Conservation (phyloP, 371 early-diverging fungal genomes). For the Batkoa obscura region DNA sequence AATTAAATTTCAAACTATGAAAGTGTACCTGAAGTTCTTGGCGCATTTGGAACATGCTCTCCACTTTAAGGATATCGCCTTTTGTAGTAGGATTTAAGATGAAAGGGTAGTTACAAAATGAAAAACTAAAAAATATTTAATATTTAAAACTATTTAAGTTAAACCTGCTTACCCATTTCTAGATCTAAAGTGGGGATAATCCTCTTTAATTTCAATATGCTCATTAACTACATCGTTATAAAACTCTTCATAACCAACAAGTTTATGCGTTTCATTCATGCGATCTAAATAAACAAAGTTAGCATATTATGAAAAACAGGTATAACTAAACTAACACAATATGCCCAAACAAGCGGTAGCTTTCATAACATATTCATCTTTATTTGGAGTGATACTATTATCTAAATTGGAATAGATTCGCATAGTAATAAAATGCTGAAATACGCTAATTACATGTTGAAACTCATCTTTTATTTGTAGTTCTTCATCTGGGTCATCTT, state of each 20-base stretch:
- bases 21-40: constrained; percentile 23
- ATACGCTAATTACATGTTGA: constrained; percentile 2
- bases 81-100: constrained; percentile 57
- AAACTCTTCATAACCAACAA: constrained; percentile 32
- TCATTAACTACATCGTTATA: constrained; percentile 60
- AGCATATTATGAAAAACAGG: constrained; percentile 3
- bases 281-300: constrained; percentile 12
- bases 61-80: constrained; percentile 58
- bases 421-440: constrained; percentile 9
- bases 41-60: constrained; percentile 61
- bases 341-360: constrained; percentile 21
- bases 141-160: not conserved
- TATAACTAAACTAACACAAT: constrained; percentile 13
- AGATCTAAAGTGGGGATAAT: constrained; percentile 52
- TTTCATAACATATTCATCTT: constrained; percentile 19
- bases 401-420: constrained; percentile 1
- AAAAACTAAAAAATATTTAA: constrained; percentile 20
- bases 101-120: constrained; percentile 63
- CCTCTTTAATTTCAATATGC: constrained; percentile 58
- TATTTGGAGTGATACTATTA: constrained; percentile 11
- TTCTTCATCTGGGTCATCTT: not conserved
- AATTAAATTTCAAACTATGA: constrained; percentile 3
- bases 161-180: constrained; percentile 27
- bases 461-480: not conserved
- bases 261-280: constrained; percentile 20